Evolutionary conservation across 805 yeast genomes (phyloP), one percentile per base, ranked within the genome.

Genomic region (Candida germanica): DNA sequence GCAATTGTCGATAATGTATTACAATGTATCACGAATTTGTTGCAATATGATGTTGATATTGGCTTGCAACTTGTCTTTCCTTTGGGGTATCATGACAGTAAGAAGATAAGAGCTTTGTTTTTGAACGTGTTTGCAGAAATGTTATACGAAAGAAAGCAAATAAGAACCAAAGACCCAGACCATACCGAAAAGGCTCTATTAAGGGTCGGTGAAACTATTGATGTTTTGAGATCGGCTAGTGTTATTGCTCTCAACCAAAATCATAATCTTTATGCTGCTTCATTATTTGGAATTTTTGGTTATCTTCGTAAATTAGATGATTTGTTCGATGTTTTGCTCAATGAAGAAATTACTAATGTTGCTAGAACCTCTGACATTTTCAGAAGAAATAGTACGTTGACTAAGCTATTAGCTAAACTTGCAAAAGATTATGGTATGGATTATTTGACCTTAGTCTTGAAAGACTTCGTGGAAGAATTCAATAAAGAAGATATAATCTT

Each of bases 321-420:
- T 9, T 56, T 84, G 16, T 77, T 86, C 26, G 56, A 72, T 2
- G 67, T 72, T 7, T 59, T 84, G 31, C 64, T 87, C 13, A 64
- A 63, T 18, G 77, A 75, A 39, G 95, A 87, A 53, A 81, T 87
- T 15, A 53, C 64, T 33, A 66, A 61, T 19, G 78, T 85, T 0
- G 59, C 74, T 1, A 73, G 82, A 40, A 74, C 84, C 13, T 76
- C 84, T 20, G 93, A 85, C 51, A 77, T 87, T 20, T 68, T 87
- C 48, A 71, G 96, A 49, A 73, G 93, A 36, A 87, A 87, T 54
- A 80, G 89, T 35, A 83, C 87, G 24, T 84, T 93, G 21, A 87
- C 95, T 0, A 73, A 88, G 48, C 69, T 87, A 34, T 66, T 87
- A 34, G 80, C 89, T 0, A 64, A 83, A 11, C 79, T 80, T 47